Percentiles rank a stretch among this genome's conserved stretches.
Conservation (phyloP, 2,329 filamentous ascomycete species). For the Raffaelea deltoideospora region DNA sequence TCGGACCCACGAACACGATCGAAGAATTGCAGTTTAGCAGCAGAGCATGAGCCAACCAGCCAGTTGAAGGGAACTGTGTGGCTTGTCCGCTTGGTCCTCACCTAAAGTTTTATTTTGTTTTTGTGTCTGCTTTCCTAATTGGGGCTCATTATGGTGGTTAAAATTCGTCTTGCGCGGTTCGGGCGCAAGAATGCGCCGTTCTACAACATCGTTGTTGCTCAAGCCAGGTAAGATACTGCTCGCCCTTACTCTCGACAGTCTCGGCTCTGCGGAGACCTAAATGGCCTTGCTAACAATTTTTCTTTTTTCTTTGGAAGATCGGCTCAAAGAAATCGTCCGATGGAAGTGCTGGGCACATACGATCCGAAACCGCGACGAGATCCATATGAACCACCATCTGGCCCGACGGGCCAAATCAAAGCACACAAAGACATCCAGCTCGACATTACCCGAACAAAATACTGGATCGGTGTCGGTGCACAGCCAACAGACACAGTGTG, state of each 20-base stretch:
- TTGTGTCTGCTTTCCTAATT: too few species aligned
- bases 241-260: background rate
- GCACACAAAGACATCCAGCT: conserved; percentile 86
- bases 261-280: background rate
- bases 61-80: too few species aligned
- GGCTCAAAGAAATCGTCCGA: conserved; percentile 71
- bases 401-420: conserved; percentile 35
- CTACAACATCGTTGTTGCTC: conserved; percentile 94
- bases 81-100: too few species aligned
- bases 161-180: conserved; percentile 87
- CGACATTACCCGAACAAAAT: conserved; percentile 66
- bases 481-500: conserved; percentile 85
- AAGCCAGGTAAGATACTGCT: conserved; percentile 55
- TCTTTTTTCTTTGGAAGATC: conserved; percentile 37
- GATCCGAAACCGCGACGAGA: conserved; percentile 50
- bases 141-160: conserved; percentile 89
- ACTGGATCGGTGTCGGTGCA: conserved; percentile 94
- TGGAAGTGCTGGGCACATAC: conserved; percentile 82
- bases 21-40: too few species aligned
- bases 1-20: too few species aligned
- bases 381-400: conserved; percentile 30
- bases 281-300: background rate
- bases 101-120: too few species aligned
- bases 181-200: conserved; percentile 77
- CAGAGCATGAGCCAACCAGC: too few species aligned